Conservation (phyloP, 129 eudicot genomes). For the Tagetes patula region DNA sequence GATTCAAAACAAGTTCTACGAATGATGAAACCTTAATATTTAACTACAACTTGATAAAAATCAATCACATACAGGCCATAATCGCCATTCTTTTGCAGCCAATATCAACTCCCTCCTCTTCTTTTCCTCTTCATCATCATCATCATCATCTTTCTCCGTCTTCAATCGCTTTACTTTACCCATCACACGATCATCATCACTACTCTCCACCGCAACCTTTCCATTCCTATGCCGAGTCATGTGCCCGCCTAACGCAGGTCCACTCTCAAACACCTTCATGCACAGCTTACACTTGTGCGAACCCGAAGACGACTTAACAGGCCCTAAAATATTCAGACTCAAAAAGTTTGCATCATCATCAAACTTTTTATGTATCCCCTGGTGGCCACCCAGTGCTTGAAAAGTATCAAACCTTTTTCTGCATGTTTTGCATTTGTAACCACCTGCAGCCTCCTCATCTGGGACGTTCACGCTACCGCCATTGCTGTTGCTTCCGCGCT, state of each 20-base stretch:
- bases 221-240: conserved; percentile 21
- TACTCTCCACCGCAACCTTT: background rate
- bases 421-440: conserved; percentile 23
- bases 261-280: conserved; percentile 21
- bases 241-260: conserved; percentile 38
- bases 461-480: too few species aligned
- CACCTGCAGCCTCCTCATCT: too few species aligned
- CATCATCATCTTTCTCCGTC: background rate
- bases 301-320: background rate
- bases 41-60: too few species aligned
- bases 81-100: conserved; percentile 22
- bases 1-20: too few species aligned
- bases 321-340: background rate
- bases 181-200: background rate
- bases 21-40: too few species aligned
- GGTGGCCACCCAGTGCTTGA: conserved; percentile 40
- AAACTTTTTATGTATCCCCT: conserved; percentile 29
- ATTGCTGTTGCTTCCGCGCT: too few species aligned
- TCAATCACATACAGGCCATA: background rate
- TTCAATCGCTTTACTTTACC: background rate
- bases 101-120: conserved; percentile 16
- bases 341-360: conserved; percentile 4
- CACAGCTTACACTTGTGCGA: conserved; percentile 21
- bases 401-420: conserved; percentile 9
- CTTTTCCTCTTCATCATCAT: background rate